Evolutionary conservation across 2,329 filamentous ascomycete species (phyloP), one percentile per base, ranked within the genome.

Genomic region (Teratosphaeria pseudoeucalypti): DNA sequence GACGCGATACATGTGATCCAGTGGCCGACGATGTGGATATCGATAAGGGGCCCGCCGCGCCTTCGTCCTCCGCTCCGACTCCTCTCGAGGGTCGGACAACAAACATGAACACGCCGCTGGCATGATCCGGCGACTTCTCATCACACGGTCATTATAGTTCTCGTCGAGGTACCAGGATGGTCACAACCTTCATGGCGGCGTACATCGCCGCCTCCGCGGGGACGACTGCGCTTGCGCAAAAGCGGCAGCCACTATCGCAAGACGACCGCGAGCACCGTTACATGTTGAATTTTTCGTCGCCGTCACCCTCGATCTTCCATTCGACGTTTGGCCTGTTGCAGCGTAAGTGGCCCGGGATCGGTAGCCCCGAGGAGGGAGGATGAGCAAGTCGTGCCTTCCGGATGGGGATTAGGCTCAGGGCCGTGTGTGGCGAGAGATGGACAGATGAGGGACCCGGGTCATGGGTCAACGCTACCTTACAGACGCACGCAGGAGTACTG

Each of bases 291-390:
- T 81, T 77, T 67, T 77, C 77, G 1, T 79, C 78, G 1, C 63
- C 77, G 12, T 72, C 75, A 7, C 78, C 78, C 3, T 77, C 80
- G 61, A 74, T 80, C 47, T 80, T 81, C 65, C 75, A 77, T 39
- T 79, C 79, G 2, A 68, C 75, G 2, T 73, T 77, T 59, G 73
- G 75, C 2, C 71, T 81, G 3, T 68, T 81, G 3, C 76, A 80
- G 60, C 77, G 43, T 49, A 49, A 49, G 43, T 49, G 19, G 2
- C 43, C 43, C 6, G 23, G 6, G 43, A 6, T 49, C n/a, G 26
- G 6, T 6, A 10, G 43, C 43, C 23, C 43, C 23, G 7, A 2
- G 19, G 16, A 10, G 9, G 23, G 23, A 23, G 23, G 19, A 2
- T 49, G 43, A 11, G 16, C 10, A 6, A 26, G n/a, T n/a, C 16